Base-by-base conservation (phyloP, 1,284 basidiomycete species). In the Gomphus sp. region DNA sequence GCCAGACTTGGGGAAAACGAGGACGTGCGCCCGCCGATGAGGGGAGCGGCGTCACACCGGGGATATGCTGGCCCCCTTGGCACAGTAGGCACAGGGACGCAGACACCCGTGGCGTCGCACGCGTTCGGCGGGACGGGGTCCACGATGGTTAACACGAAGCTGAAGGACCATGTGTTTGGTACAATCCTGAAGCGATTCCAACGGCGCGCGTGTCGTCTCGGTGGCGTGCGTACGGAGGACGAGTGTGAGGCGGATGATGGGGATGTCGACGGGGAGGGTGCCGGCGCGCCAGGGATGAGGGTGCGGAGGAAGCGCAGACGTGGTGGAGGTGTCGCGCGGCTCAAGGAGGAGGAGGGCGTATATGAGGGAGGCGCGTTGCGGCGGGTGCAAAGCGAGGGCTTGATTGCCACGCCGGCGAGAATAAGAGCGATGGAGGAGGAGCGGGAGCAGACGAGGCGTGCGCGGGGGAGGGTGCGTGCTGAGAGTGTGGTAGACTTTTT, bases 111-210 rank as follows among this genome's bases (percentile, higher is more conserved):
- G n/a, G 44, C 44, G n/a, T 56, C 25, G 36, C 58, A 14, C 53
- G 52, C n/a, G 78, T 92, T 90, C 65, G 89, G 88, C 43, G 94
- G 94, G 3, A 90, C 85, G 0, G 94, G 94, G 0, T 92, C 90
- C 14, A 97, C 94, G 1, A 82, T 86, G 50, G 93, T 97, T 59
- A 97, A 98, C 70, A 92, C 89, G 47, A 90, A 84, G 70, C 76
- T 98, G 60, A 94, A 93, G 72, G 93, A 97, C 67, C 92, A 95
- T 64, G 91, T 98, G 50, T 94, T 98, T 69, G 88, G 84, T 58
- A 89, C 89, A 12, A 84, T 97, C 36, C 74, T 97, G 61, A 82
- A 85, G 51, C 79, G 85, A 36, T 81, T 92, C 60, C 76, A 76
- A 34, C 80, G 80, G 58, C 78, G 79, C 73, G 68, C 65, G 67